Conservation (phyloP, 2,329 filamentous ascomycete species). For the Fusarium newnesense region DNA sequence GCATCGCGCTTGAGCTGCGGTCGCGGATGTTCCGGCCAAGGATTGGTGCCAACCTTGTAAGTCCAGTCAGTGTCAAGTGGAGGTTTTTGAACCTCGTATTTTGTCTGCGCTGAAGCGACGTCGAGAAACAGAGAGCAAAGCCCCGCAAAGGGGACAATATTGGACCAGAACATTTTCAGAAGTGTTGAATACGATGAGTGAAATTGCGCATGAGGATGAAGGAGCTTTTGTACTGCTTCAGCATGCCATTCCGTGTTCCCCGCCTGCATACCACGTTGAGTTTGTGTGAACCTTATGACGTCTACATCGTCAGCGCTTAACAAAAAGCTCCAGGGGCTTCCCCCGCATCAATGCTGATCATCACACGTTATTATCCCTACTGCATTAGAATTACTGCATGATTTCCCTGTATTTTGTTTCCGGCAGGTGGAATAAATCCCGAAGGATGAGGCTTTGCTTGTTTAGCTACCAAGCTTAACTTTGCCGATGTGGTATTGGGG, state of each 20-base stretch:
- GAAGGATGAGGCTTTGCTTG: slow-evolving; percentile 7
- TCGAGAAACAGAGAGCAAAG: neutral
- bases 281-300: slow-evolving; percentile 14
- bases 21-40: slow-evolving; percentile 68
- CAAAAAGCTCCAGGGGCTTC: neutral
- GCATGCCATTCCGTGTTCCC: neutral
- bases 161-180: slow-evolving; percentile 16
- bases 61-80: slow-evolving; percentile 65
- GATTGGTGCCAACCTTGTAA: slow-evolving; percentile 59
- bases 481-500: slow-evolving; percentile 20
- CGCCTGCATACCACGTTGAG: slow-evolving; percentile 7
- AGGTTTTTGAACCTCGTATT: slow-evolving; percentile 52
- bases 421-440: neutral
- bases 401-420: neutral
- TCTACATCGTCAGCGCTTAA: neutral
- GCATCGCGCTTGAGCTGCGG: slow-evolving; percentile 63
- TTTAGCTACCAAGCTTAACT: neutral
- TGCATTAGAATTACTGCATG: neutral
- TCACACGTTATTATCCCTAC: neutral
- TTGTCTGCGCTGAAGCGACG: slow-evolving; percentile 19
- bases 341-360: slow-evolving; percentile 19
- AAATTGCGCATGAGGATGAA: neutral
- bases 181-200: neutral
- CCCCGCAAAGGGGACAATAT: neutral
- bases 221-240: neutral